Conservation (phyloP, 2,329 filamentous ascomycete species). For the Alternaria dauci region DNA sequence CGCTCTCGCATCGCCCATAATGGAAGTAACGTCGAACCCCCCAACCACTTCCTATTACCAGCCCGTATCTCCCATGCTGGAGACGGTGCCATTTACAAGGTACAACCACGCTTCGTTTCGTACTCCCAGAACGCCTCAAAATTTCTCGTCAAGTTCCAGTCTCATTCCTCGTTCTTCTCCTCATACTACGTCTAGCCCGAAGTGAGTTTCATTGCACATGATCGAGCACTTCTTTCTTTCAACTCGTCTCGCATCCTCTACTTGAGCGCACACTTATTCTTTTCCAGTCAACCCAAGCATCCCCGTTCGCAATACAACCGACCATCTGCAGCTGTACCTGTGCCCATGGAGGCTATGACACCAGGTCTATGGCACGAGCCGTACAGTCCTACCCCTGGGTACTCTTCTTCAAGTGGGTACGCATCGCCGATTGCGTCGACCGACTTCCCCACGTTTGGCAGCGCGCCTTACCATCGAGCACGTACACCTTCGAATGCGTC, state of each 20-base stretch:
- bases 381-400: slow-evolving; percentile 41
- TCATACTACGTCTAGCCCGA: slow-evolving; percentile 35
- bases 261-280: slow-evolving; percentile 1
- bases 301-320: slow-evolving; percentile 18
- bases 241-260: neutral
- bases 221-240: slow-evolving; percentile 16
- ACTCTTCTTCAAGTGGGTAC: slow-evolving; percentile 47
- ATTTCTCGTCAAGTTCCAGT: slow-evolving; percentile 39
- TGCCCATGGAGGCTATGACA: slow-evolving; percentile 29
- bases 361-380: slow-evolving; percentile 38
- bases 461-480: slow-evolving; percentile 43
- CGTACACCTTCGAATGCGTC: slow-evolving; percentile 51
- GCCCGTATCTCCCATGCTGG: slow-evolving; percentile 36
- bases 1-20: slow-evolving; percentile 23
- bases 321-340: slow-evolving; percentile 25
- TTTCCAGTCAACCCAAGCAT: slow-evolving; percentile 31
- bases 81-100: slow-evolving; percentile 43
- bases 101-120: slow-evolving; percentile 49
- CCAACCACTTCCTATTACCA: slow-evolving; percentile 28
- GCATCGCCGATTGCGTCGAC: slow-evolving; percentile 38
- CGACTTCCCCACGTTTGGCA: slow-evolving; percentile 43
- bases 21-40: slow-evolving; percentile 25
- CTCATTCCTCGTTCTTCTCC: slow-evolving; percentile 44
- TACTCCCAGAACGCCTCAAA: slow-evolving; percentile 50
- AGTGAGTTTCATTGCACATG: slow-evolving; percentile 49